Base-by-base conservation (phyloP, 2,329 filamentous ascomycete genomes). In the Exophiala calicioides region DNA sequence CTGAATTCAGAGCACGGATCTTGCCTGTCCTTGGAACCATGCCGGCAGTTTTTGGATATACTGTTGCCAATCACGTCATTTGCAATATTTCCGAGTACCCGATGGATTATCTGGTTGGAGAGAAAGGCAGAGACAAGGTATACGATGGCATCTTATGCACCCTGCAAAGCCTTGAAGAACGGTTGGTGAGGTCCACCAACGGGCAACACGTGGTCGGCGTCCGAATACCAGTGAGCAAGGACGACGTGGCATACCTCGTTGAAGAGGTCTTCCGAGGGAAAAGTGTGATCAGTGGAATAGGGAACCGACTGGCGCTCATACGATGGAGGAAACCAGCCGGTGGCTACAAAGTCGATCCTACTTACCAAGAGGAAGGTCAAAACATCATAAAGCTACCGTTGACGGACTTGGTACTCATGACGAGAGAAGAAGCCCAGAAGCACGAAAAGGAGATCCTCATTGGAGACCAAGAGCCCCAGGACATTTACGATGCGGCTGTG, bases 1-100 rank as follows among this genome's bases (percentile, higher is more conserved):
- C 90, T 1, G 90, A 95, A 64, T 98, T 98, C 67, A 80, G 93
- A 18, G 88, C 95, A 7, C 80, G 93, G n/a, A 98, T 98, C 47
- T 70, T 98, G 6, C 93, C 93, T 0, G 93, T 98, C 0, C 72
- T 98, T 3, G 93, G 93, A 1, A 98, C 93, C 0, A 96, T 98
- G 90, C 93, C 93, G 0, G 91, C 93, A 2, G 85, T 97, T 1
- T 98, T 98, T 65, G 93, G 93, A 6, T 86, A 96, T 45, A 87
- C 86, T 0, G 81, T 88, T 6, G 93, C 93, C 3, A 98, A 97
- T 68, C 89, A 97, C 64, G 82, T 97, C 50, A 91, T 98, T 56
- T 78, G 95, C 45, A 81, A 82, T 47, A 80, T 97, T 35, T 69
- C 77, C 55, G 87, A 84, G 5, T 98, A 98, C 61, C 93, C 93